These are phyloP conservation scores for Fusarium sp. DNA, from an alignment of 2,329 filamentous ascomycete species.

Conservation along the genomic window DNA sequence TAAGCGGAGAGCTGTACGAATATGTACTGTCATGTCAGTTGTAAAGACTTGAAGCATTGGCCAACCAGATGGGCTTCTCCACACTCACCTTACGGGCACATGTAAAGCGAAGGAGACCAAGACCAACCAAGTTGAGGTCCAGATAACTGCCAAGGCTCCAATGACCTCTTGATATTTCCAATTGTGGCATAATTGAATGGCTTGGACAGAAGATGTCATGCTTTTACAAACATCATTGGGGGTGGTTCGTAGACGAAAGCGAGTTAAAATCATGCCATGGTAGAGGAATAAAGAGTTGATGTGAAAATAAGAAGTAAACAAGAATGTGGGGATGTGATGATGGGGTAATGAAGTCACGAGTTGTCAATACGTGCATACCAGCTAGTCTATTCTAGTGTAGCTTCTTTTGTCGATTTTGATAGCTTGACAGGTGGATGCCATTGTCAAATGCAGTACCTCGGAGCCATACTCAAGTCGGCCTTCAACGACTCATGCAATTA, in stretches of 20 bases:
- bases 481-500: neutral
- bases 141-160: neutral
- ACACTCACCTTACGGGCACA: neutral
- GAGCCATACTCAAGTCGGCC: neutral
- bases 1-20: neutral
- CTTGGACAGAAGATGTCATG: neutral
- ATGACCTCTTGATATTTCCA: neutral
- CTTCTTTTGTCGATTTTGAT: neutral
- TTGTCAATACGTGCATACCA: slow-evolving; percentile 8
- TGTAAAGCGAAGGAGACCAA: neutral
- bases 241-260: neutral
- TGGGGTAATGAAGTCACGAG: slow-evolving; percentile 32
- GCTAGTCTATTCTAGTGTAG: neutral
- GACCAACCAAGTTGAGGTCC: neutral
- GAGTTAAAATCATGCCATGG: neutral
- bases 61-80: slow-evolving; percentile 5
- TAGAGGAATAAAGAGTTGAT: neutral
- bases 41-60: slow-evolving; percentile 5
- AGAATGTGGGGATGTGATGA: slow-evolving; percentile 13
- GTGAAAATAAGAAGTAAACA: slow-evolving; percentile 16
- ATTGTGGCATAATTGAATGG: neutral
- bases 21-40: neutral
- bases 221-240: neutral
- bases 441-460: neutral
- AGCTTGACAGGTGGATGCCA: neutral